Percentiles rank a stretch among this genome's conserved stretches.
phyloP scores from a whole-genome alignment of 2,329 filamentous ascomycete species.

The Lanzia echinophila region DNA sequence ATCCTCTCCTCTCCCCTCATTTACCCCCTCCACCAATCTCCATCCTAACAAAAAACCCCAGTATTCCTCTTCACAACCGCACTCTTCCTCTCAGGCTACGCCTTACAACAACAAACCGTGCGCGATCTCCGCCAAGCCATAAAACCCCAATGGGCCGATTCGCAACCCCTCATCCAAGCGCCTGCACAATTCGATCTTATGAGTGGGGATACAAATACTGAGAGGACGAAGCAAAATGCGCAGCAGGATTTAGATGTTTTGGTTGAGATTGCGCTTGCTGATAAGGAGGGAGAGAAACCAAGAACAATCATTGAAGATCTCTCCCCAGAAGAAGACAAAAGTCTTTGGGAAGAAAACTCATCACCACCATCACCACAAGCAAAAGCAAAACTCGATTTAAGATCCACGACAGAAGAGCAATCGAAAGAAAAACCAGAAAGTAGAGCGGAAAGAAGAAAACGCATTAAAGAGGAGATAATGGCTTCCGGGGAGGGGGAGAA shows the following conservation, averaged over 20 bases:
- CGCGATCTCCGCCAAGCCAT: constrained; percentile 70
- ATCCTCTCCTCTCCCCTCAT: constrained; percentile 1
- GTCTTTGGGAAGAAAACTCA: no score
- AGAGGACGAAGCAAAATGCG: no score
- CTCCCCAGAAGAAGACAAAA: no score
- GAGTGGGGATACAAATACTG: constrained; percentile 14
- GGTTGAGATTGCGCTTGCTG: no score
- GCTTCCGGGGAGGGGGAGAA: constrained; percentile 35
- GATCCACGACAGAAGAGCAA: constrained; percentile 21
- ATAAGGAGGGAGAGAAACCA: no score
- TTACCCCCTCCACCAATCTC: constrained; percentile 2
- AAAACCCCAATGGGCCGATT: constrained; percentile 24
- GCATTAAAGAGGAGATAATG: constrained; percentile 52
- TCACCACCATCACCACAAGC: no score
- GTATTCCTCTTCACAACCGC: constrained; percentile 73
- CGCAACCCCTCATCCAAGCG: constrained; percentile 16
- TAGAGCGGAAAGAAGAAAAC: constrained; percentile 39
- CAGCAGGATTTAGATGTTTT: no score
- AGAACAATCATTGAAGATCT: no score
- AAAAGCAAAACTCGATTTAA: no score
- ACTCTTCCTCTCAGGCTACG: constrained; percentile 82
- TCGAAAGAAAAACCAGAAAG: constrained; percentile 17
- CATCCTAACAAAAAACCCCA: constrained; percentile 26
- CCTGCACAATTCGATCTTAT: constrained; percentile 20
- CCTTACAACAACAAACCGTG: constrained; percentile 80